Percentiles rank a stretch among this genome's conserved stretches.
These are phyloP conservation scores for Fistulinella cinereoalba DNA, from an alignment of 1,284 basidiomycete genomes.

Conservation along the genomic window DNA sequence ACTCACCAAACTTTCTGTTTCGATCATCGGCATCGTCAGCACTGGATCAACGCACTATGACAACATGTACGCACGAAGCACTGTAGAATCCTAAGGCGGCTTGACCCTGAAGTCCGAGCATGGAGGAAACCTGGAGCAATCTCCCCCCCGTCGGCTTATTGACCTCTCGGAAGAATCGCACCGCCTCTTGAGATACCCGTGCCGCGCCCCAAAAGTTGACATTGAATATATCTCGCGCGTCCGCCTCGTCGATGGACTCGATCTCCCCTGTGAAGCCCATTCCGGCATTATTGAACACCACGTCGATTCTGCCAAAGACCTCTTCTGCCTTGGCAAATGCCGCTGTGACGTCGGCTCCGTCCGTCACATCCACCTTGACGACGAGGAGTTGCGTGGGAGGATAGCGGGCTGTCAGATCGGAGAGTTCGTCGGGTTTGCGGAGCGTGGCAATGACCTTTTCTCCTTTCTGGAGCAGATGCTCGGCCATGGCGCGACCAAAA, in stretches of 20 bases:
- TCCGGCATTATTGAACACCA: constrained; percentile 37
- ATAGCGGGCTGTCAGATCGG: constrained; percentile 21
- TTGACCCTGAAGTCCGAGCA: constrained; percentile 7
- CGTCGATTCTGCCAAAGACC: constrained; percentile 31
- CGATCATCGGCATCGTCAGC: constrained; percentile 1
- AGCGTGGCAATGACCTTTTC: constrained; percentile 29
- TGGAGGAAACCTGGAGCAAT: constrained; percentile 28
- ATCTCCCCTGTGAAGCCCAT: constrained; percentile 23
- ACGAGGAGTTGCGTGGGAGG: constrained; percentile 43
- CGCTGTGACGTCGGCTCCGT: constrained; percentile 13
- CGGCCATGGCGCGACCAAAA: constrained; percentile 26
- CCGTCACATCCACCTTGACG: constrained; percentile 32
- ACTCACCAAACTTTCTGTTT: neutral
- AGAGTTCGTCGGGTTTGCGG: constrained; percentile 16
- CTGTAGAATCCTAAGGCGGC: constrained; percentile 27
- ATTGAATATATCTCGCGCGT: constrained; percentile 32
- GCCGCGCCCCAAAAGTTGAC: constrained; percentile 39
- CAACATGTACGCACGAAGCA: constrained; percentile 26
- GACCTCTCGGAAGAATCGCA: constrained; percentile 37
- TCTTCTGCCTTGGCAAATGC: constrained; percentile 26
- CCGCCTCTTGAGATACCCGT: constrained; percentile 33
- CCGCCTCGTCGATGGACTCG: constrained; percentile 34
- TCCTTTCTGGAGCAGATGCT: constrained; percentile 22
- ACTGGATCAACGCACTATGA: neutral
- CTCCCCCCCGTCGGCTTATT: constrained; percentile 36